A percentile compares a stretch with the other conserved stretches of the same genome.
Evolutionary conservation across 768 basidiomycete genomes (phyloP).

Genomic region (Pseudohyphozyma bogoriensis): DNA sequence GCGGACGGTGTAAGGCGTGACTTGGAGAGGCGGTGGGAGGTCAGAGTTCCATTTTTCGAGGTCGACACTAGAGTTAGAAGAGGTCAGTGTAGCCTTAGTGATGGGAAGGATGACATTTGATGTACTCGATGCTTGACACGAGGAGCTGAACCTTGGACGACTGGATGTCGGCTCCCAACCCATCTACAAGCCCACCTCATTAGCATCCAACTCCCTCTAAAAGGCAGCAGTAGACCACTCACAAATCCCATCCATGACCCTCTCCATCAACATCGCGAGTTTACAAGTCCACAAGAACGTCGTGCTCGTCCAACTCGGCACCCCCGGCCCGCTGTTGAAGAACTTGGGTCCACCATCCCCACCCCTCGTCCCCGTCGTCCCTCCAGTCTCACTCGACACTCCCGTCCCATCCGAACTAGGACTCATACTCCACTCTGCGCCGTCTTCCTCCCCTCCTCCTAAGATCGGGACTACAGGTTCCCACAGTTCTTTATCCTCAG

Average conservation of each 20-base stretch:
- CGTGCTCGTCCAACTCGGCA: background rate
- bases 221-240: background rate
- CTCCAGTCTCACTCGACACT: too few species aligned
- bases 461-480: too few species aligned
- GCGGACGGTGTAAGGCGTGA: slow-evolving; percentile 14
- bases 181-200: background rate
- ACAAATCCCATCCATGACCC: slow-evolving; percentile 10
- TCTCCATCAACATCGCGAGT: slow-evolving; percentile 14
- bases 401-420: too few species aligned
- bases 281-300: slow-evolving; percentile 15
- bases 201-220: background rate
- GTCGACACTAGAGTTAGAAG: background rate
- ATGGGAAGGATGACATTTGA: background rate
- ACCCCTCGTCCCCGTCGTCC: too few species aligned
- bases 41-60: slow-evolving; percentile 10
- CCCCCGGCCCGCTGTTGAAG: too few species aligned
- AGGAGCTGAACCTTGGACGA: background rate
- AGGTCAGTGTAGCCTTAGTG: too few species aligned
- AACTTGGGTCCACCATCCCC: too few species aligned
- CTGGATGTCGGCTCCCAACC: background rate
- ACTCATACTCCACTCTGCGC: too few species aligned
- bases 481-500: slow-evolving; percentile 6
- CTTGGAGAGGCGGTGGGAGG: background rate
- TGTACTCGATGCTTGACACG: slow-evolving; percentile 11
- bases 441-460: too few species aligned